A percentile compares a stretch with the other conserved stretches of the same genome.
phyloP scores from a whole-genome alignment of 208 protist genomes.

The Acanthamoeba rhysodes region DNA sequence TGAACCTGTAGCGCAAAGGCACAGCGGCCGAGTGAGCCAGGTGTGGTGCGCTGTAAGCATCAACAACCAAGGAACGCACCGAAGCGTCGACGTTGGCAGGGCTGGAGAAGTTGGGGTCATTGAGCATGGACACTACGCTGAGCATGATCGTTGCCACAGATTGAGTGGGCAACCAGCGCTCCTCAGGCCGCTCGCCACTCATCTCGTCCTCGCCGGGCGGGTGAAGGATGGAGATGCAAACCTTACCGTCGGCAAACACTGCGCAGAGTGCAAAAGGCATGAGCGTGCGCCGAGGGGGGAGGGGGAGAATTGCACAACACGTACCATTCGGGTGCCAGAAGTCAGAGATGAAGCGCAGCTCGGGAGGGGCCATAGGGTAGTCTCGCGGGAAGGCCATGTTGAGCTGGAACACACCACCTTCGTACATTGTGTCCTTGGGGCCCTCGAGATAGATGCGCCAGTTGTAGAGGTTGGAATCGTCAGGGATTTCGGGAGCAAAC shows the following conservation, averaged over 20 bases:
- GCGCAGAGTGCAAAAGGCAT: slow-evolving; percentile 78
- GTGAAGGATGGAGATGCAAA: slow-evolving; percentile 99
- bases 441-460: slow-evolving; percentile 94
- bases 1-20: background rate
- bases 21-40: background rate
- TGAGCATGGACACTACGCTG: slow-evolving; percentile 95
- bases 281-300: background rate
- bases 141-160: slow-evolving; percentile 96
- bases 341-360: slow-evolving; percentile 95
- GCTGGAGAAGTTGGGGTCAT: slow-evolving; percentile 95
- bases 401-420: slow-evolving; percentile 94
- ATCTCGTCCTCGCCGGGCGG: slow-evolving; percentile 97
- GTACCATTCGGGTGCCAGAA: slow-evolving; percentile 99
- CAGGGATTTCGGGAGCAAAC: slow-evolving; percentile 93
- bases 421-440: slow-evolving; percentile 93
- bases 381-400: slow-evolving; percentile 95
- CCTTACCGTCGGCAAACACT: slow-evolving; percentile 95
- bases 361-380: slow-evolving; percentile 97
- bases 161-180: slow-evolving; percentile 97
- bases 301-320: background rate
- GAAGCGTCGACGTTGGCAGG: slow-evolving; percentile 97
- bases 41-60: too few species aligned
- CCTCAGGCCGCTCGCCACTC: slow-evolving; percentile 91
- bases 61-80: slow-evolving; percentile 89
- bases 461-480: slow-evolving; percentile 93